Base-by-base conservation (phyloP, 306 rosid species). In the Lathyrus oleraceus region DNA sequence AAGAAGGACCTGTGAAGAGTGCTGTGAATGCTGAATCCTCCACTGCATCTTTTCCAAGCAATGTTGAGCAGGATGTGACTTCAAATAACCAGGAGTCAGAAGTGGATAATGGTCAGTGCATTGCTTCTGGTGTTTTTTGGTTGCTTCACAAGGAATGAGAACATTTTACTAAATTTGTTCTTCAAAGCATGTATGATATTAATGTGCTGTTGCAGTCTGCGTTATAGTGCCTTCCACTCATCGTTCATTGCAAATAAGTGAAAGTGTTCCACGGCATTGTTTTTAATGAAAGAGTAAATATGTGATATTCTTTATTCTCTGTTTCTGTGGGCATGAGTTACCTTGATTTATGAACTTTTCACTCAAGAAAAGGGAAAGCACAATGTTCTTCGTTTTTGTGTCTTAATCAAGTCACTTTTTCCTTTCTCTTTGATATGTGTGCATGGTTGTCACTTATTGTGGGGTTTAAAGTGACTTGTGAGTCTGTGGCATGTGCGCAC, bases 21-120 rank as follows among this genome's bases (percentile, higher is more conserved):
- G 76, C 77, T 79, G 23, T 67, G 51, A 85, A 81, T 67, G 91
- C 88, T 48, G 92, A 90, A 75, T 87, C 97, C 38, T 83, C 95
- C 14, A 57, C 82, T 56, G 84, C 87, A 72, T 85, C 92, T 62
- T 79, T 63, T 76, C 70, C 89, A 15, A 85, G 83, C 73, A 78
- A 81, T 52, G 85, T 49, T 53, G 91, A 62, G 72, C 81, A 76
- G 77, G 89, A 81, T 68, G 85, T 42, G 47, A 73, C 76, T 75
- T 60, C 85, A 30, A 70, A 47, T 72, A 43, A 79, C 62, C 76
- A 65, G 65, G 96, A 78, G 49, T 83, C 79, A 72, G 87, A 73
- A 30, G 59, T 67, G 15, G 91, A 82, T 73, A 86, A 91, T 73
- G 95, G 92, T 87, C 8, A 78, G 85, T 83, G 43, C 72, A 57